Percentiles rank a stretch among this genome's conserved stretches.
Conservation (phyloP, 2,329 filamentous ascomycete genomes). For the Myriosclerotinia scirpicola region DNA sequence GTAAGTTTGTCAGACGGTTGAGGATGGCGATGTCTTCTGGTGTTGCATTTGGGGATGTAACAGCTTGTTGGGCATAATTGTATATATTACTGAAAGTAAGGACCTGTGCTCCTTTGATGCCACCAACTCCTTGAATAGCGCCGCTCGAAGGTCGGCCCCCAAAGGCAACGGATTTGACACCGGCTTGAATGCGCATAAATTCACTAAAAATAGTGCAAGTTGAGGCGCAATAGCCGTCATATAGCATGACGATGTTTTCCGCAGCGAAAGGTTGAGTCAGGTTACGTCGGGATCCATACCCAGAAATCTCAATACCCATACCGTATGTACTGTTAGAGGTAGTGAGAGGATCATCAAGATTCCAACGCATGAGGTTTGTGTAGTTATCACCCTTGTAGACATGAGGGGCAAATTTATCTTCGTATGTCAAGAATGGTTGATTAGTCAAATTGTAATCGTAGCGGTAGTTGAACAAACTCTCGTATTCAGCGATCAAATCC, state of each 20-base stretch:
- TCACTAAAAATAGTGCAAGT: slow-evolving; percentile 60
- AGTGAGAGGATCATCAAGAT: slow-evolving; percentile 34
- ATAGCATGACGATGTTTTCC: slow-evolving; percentile 45
- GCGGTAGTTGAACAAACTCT: slow-evolving; percentile 35
- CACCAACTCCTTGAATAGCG: slow-evolving; percentile 64
- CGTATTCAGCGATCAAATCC: slow-evolving; percentile 28
- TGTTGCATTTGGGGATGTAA: slow-evolving; percentile 26
- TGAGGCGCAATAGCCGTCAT: slow-evolving; percentile 58
- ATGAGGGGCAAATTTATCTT: slow-evolving; percentile 36
- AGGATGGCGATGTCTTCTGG: slow-evolving; percentile 27
- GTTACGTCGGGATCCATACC: slow-evolving; percentile 38
- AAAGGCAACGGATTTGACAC: slow-evolving; percentile 56
- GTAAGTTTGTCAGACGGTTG: slow-evolving; percentile 27
- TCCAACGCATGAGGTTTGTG: slow-evolving; percentile 35
- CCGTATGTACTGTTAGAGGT: slow-evolving; percentile 34
- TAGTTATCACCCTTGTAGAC: slow-evolving; percentile 31
- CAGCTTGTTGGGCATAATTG: slow-evolving; percentile 26
- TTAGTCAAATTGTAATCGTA: slow-evolving; percentile 36
- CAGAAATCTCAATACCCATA: slow-evolving; percentile 39
- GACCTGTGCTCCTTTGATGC: slow-evolving; percentile 57
- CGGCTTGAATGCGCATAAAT: slow-evolving; percentile 52
- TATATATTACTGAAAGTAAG: slow-evolving; percentile 30
- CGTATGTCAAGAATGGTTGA: slow-evolving; percentile 33
- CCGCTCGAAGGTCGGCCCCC: slow-evolving; percentile 57
- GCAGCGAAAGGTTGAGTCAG: slow-evolving; percentile 43